Conservation (phyloP, 2,329 filamentous ascomycete species). For the Fusarium denticulatum region DNA sequence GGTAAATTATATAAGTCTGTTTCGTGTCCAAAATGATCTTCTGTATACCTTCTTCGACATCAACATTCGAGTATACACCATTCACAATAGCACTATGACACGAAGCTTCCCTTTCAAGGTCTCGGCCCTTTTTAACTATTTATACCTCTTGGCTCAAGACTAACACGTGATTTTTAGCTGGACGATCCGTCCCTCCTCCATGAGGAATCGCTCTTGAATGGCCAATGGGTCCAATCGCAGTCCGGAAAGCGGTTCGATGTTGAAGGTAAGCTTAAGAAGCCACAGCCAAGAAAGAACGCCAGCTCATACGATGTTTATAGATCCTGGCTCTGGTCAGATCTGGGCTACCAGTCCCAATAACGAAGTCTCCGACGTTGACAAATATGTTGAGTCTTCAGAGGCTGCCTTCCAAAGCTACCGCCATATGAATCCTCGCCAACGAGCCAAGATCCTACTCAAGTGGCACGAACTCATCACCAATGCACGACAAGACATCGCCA, state of each 20-base stretch:
- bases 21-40: background rate
- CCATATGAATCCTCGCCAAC: conserved; percentile 48
- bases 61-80: background rate
- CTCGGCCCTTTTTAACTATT: rapidly evolving
- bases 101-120: background rate
- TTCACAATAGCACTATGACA: background rate
- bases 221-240: background rate
- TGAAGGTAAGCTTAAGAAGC: background rate
- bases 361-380: conserved; percentile 43
- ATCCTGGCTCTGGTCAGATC: background rate
- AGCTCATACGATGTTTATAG: background rate
- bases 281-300: background rate
- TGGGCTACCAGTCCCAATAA: background rate
- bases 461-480: conserved; percentile 52
- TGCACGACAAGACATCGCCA: conserved; percentile 51
- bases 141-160: rapidly evolving
- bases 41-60: rapidly evolving
- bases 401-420: conserved; percentile 51
- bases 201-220: background rate
- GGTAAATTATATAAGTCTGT: background rate
- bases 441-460: conserved; percentile 47
- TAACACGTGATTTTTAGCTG: background rate
- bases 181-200: background rate
- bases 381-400: conserved; percentile 38
- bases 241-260: background rate